Conservation (phyloP, 2,329 filamentous ascomycete genomes). For the Nectriaceae sp. region DNA sequence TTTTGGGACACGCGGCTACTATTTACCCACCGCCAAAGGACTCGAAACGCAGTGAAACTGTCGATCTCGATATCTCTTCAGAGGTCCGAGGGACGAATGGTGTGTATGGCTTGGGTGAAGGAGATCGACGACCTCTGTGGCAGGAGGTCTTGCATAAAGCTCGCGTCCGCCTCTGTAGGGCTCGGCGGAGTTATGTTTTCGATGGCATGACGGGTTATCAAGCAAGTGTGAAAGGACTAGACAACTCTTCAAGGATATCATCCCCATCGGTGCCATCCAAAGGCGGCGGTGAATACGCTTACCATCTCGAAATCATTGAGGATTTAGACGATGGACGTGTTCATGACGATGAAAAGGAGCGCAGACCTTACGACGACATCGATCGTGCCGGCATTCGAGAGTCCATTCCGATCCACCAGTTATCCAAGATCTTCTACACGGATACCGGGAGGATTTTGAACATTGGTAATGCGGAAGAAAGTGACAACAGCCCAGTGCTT, state of each 20-base stretch:
- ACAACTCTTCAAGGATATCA: background rate
- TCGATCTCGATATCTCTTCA: too few species aligned
- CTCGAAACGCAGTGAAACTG: too few species aligned
- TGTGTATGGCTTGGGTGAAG: slow-evolving; percentile 31
- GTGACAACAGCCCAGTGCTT: slow-evolving; percentile 38
- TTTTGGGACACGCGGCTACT: slow-evolving; percentile 69
- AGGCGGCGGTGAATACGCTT: slow-evolving; percentile 58
- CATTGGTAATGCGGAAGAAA: slow-evolving; percentile 60
- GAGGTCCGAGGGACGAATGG: background rate
- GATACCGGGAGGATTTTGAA: slow-evolving; percentile 89
- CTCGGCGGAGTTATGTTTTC: slow-evolving; percentile 45
- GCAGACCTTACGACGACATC: slow-evolving; percentile 43
- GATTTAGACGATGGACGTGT: slow-evolving; percentile 66
- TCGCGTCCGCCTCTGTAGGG: slow-evolving; percentile 74
- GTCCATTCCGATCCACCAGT: slow-evolving; percentile 54
- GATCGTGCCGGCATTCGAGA: slow-evolving; percentile 51
- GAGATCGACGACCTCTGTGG: slow-evolving; percentile 74
- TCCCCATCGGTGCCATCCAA: slow-evolving; percentile 3
- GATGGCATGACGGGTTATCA: slow-evolving; percentile 21
- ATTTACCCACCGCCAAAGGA: too few species aligned
- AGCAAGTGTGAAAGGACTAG: slow-evolving; percentile 1
- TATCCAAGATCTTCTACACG: slow-evolving; percentile 92
- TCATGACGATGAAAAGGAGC: slow-evolving; percentile 44
- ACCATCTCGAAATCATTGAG: slow-evolving; percentile 80
- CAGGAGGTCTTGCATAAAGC: slow-evolving; percentile 97